phyloP scores from a whole-genome alignment of 345 rosid genomes.

The Microcos paniculata region DNA sequence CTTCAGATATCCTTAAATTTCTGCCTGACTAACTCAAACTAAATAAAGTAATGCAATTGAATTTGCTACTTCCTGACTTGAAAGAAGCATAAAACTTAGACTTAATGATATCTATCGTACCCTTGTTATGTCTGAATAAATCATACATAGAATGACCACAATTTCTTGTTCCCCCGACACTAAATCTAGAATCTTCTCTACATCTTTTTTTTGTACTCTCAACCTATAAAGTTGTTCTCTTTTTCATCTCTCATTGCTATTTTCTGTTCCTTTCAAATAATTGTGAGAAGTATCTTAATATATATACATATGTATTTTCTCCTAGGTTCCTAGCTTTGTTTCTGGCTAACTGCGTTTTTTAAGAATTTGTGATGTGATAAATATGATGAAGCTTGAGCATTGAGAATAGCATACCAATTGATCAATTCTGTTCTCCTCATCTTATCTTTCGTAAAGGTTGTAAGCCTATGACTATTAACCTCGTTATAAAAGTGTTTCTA shows the following conservation, averaged over 20 bases:
- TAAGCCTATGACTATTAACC: background rate
- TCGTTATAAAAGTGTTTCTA: background rate
- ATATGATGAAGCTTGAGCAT: background rate
- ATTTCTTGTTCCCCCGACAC: background rate
- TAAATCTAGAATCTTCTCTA: background rate
- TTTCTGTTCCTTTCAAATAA: background rate
- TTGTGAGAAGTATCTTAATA: background rate
- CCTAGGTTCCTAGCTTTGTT: background rate
- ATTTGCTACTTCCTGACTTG: background rate
- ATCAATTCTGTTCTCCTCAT: background rate
- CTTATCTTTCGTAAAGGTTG: background rate
- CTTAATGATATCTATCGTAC: too few species aligned
- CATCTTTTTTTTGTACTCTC: background rate
- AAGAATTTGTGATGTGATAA: background rate
- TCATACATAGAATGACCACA: background rate
- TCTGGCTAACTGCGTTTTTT: background rate
- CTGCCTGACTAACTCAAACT: background rate
- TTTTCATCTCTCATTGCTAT: background rate
- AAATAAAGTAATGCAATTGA: background rate
- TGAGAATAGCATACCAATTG: background rate
- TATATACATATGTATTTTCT: background rate
- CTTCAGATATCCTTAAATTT: background rate
- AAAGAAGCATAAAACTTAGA: background rate
- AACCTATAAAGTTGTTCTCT: background rate
- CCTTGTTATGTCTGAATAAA: background rate